Conservation (phyloP, 2,329 filamentous ascomycete genomes). For the Aspergillus piperis region DNA sequence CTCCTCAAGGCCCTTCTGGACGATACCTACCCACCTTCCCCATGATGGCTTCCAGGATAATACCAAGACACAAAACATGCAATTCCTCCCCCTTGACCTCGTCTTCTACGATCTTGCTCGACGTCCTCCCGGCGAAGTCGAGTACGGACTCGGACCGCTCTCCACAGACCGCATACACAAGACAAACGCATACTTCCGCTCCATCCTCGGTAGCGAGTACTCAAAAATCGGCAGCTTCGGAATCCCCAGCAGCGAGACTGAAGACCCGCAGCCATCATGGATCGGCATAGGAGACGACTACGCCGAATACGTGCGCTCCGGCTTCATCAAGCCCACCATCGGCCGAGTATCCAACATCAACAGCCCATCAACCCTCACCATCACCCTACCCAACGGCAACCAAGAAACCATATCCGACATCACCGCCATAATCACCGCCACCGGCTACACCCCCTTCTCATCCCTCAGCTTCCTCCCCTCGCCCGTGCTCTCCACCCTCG, state of each 20-base stretch:
- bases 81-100: constrained; percentile 73
- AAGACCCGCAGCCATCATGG: constrained; percentile 59
- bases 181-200: constrained; percentile 52
- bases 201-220: constrained; percentile 50
- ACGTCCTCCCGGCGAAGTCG: constrained; percentile 59
- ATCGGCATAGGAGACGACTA: constrained; percentile 73
- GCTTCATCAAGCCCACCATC: constrained; percentile 55
- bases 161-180: constrained; percentile 57
- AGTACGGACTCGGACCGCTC: constrained; percentile 67
- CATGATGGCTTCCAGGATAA: constrained; percentile 23
- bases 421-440: constrained; percentile 70
- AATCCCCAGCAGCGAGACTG: constrained; percentile 39
- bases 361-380: constrained; percentile 8
- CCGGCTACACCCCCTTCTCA: constrained; percentile 68
- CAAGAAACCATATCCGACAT: constrained; percentile 56
- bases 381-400: constrained; percentile 38
- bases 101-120: constrained; percentile 69
- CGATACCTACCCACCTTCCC: constrained; percentile 60
- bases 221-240: constrained; percentile 36
- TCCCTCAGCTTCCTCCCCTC: constrained; percentile 66
- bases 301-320: constrained; percentile 69
- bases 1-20: constrained; percentile 69
- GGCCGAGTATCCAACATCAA: constrained; percentile 41
- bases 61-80: constrained; percentile 28
- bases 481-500: constrained; percentile 57